phyloP scores from a whole-genome alignment of 2,329 filamentous ascomycete species.

The Chalaropsis thielavioides region DNA sequence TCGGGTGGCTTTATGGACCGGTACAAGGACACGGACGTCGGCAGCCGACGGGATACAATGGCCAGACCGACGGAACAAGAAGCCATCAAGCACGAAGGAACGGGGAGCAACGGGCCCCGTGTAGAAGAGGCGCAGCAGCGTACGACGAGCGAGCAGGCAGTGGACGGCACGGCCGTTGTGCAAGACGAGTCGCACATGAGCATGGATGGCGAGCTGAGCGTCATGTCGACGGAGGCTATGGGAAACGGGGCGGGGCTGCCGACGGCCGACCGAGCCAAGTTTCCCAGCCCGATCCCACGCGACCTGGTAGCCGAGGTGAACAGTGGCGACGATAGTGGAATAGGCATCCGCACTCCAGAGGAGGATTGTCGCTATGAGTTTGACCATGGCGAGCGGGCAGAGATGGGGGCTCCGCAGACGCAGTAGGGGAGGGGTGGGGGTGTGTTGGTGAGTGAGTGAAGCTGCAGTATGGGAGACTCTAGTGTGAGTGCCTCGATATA shows the following conservation, averaged over 20 bases:
- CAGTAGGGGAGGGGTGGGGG: conserved; percentile 1
- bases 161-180: not conserved
- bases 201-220: conserved; percentile 22
- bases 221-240: conserved; percentile 7
- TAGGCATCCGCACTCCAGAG: conserved; percentile 54
- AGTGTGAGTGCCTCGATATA: not conserved
- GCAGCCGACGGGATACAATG: not conserved
- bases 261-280: conserved; percentile 29
- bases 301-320: conserved; percentile 13
- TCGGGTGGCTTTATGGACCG: conserved; percentile 71
- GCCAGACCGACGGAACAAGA: not conserved
- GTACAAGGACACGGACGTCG: conserved; percentile 28
- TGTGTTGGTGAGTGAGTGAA: no score
- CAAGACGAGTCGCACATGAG: conserved; percentile 4
- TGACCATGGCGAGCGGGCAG: conserved; percentile 14
- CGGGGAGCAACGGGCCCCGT: not conserved
- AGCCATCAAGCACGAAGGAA: not conserved
- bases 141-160: not conserved
- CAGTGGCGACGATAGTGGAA: conserved; percentile 56
- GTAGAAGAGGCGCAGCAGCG: not conserved
- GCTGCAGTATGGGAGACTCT: not conserved
- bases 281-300: conserved; percentile 26
- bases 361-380: conserved; percentile 37
- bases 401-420: conserved; percentile 16
- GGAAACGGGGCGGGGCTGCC: not conserved